Evolutionary conservation across 2,329 filamentous ascomycete species (phyloP), one percentile per base, ranked within the genome.

Genomic region (Pseudogymnoascus sp.): DNA sequence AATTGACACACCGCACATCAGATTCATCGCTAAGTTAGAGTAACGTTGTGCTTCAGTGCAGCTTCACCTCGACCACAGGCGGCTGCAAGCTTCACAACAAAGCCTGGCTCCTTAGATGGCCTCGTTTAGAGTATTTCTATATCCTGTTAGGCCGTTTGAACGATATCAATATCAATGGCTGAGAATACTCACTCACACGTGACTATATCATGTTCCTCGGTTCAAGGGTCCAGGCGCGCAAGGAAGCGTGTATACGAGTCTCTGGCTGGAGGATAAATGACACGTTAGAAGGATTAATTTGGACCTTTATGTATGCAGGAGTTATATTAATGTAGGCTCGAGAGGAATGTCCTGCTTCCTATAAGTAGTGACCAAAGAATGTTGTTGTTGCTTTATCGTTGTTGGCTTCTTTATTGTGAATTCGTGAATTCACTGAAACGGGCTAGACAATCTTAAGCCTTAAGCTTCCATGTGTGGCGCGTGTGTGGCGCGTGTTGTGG

Each of bases 401-500:
- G 28, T 35, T 25, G n/a, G 11, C 5, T 19, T 35, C 49, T 55
- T 55, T 55, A 55, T 33, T 55, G 49, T 35, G 49, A 35, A 55
- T 33, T 55, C 49, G 49, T 35, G 49, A 35, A 55, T 33, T 55
- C 49, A 55, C 49, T 14, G 28, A 33, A 55, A 35, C 49, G 8
- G 28, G 28, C 28, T 55, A 33, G 28, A 55, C 25, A 25, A 33
- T 30, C 49, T 55, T 33, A 30, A 55, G 25, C 8, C 49, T 55
- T 33, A 30, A 55, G 25, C 8, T 55, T 33, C 28, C 5, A 55
- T 33, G 25, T 55, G 49, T 55, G 45, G 45, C 69, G 66, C 5
- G 72, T 41, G 58, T 74, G 69, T 9, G 64, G 62, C 16, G 73
- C 67, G 2, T 33, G 14, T 12, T 74, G 69, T 9, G 64, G 62